Base-by-base conservation (phyloP, 2,329 filamentous ascomycete species). In the Hypoxylon rubiginosum region DNA sequence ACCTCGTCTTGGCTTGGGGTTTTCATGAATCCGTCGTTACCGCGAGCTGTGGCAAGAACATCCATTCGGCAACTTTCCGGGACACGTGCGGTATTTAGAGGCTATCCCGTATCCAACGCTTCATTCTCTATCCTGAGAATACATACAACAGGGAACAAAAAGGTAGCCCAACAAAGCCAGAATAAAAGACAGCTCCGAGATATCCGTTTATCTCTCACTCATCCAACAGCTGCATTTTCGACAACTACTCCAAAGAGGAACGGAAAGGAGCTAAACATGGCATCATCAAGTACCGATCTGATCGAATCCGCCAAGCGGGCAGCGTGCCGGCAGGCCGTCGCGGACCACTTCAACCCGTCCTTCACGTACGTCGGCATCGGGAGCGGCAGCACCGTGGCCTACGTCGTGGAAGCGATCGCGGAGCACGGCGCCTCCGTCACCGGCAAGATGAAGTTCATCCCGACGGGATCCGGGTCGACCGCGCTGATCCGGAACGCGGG, bases 391-490 rank as follows among this genome's bases (percentile, higher is more conserved):
- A 95, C 92, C 13, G 92, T 96, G 55, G 88, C 94, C 73, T 94
- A 95, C 79, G 92, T 96, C 36, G 92, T 96, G 64, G 91, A 94
- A 72, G 92, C 92, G 60, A 95, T 97, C 79, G 85, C 85, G 39
- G 85, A 84, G 58, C 86, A 90, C 57, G 86, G 87, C 4, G 76
- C 80, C 8, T 78, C 79, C 1, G 83, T 87, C 61, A 88, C 86
- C 52, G 79, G 82, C 34, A 77, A 82, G 70, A 97, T 97, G 84
- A 90, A 88, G 75, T 99, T 97, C 80, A 87, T 97, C 30, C 95
- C 96, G 6, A 99, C 96, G 0, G 96, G 96, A 24, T 95, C 91
- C 82, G 94, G 97, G 78, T 96, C 92, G 46, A 93, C 93, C 72
- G 91, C 94, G 73, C 88, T 97, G 57, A 97, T 99, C 75, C 86